Evolutionary conservation across 768 basidiomycete genomes (phyloP).

Genomic region (Termitomyces heimii): DNA sequence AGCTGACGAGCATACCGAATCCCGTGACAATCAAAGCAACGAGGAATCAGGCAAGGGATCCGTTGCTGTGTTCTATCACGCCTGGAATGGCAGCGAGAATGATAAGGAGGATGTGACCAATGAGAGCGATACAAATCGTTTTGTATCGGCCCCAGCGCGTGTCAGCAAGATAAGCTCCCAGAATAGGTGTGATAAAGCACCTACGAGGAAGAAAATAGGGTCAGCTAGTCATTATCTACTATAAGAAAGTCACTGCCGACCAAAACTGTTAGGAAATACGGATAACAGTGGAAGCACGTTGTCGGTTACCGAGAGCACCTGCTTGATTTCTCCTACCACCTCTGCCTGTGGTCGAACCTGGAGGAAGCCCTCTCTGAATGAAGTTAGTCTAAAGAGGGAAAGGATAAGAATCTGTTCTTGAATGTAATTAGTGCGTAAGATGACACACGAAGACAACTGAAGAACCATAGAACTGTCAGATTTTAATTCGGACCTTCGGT

Average conservation of each 20-base stretch:
- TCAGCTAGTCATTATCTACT: neutral
- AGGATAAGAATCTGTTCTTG: neutral
- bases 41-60: slow-evolving; percentile 10
- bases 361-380: slow-evolving; percentile 65
- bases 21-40: slow-evolving; percentile 60
- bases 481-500: neutral
- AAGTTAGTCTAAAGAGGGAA: slow-evolving; percentile 54
- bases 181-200: slow-evolving; percentile 60
- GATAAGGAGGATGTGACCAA: slow-evolving; percentile 62
- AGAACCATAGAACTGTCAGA: slow-evolving; percentile 35
- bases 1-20: slow-evolving; percentile 21
- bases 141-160: slow-evolving; percentile 69
- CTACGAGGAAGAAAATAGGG: slow-evolving; percentile 22
- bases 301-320: slow-evolving; percentile 62
- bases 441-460: slow-evolving; percentile 42
- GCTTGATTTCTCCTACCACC: slow-evolving; percentile 47
- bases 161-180: slow-evolving; percentile 71
- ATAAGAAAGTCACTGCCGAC: slow-evolving; percentile 22
- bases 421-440: neutral
- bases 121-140: slow-evolving; percentile 60
- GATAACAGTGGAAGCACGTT: slow-evolving; percentile 69
- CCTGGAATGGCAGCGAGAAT: slow-evolving; percentile 57
- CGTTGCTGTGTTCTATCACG: slow-evolving; percentile 20
- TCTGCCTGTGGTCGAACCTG: slow-evolving; percentile 59
- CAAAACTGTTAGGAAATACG: slow-evolving; percentile 68